A percentile compares a stretch with the other conserved stretches of the same genome.
Conservation (phyloP, 176 grass and related monocot genomes). For the Avena atlantica region DNA sequence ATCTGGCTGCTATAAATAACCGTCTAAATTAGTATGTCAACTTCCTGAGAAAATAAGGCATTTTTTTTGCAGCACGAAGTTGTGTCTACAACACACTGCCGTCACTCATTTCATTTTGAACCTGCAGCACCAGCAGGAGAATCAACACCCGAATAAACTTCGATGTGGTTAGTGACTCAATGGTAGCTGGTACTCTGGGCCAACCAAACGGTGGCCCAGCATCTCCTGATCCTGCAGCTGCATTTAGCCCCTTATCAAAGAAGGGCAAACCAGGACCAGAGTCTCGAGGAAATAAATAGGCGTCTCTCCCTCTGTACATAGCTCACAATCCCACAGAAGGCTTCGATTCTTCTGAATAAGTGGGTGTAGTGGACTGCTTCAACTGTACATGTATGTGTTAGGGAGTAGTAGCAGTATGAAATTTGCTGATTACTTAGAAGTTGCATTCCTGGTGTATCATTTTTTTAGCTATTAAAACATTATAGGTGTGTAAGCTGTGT, state of each 20-base stretch:
- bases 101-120: slow-evolving; percentile 40
- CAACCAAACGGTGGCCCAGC: slow-evolving; percentile 66
- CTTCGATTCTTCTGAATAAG: slow-evolving; percentile 56
- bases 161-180: slow-evolving; percentile 85
- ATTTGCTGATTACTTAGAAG: slow-evolving; percentile 45
- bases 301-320: slow-evolving; percentile 53
- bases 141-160: slow-evolving; percentile 84
- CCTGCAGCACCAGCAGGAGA: slow-evolving; percentile 61
- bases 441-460: slow-evolving; percentile 40
- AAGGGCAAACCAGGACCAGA: slow-evolving; percentile 62
- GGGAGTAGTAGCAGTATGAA: slow-evolving; percentile 40
- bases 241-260: slow-evolving; percentile 66
- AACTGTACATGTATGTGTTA: slow-evolving; percentile 66
- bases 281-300: slow-evolving; percentile 44
- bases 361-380: slow-evolving; percentile 45
- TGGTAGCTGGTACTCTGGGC: slow-evolving; percentile 78
- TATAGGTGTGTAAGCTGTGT: slow-evolving; percentile 34
- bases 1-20: slow-evolving; percentile 84
- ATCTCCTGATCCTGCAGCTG: slow-evolving; percentile 52
- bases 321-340: slow-evolving; percentile 33
- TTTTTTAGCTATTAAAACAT: slow-evolving; percentile 32
- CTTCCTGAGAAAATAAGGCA: slow-evolving; percentile 6
- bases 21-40: slow-evolving; percentile 74
- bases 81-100: slow-evolving; percentile 25
- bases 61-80: slow-evolving; percentile 19